Evolutionary conservation across 2,329 filamentous ascomycete genomes (phyloP), one percentile per base, ranked within the genome.

Genomic region (Hypomyces perniciosus): DNA sequence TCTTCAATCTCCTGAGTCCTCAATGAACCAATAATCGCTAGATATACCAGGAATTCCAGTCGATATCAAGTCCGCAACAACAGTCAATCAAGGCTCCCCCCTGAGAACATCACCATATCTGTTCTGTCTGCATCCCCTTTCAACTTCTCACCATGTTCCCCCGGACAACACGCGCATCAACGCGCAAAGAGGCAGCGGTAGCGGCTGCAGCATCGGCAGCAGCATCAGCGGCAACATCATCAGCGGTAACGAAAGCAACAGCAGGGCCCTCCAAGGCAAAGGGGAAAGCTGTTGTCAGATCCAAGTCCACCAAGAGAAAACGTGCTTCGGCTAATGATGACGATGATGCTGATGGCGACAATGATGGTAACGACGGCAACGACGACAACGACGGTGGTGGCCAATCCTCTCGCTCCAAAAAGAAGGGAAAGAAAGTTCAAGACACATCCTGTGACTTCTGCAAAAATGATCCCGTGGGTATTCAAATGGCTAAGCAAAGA

Each of bases 381-480:
- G 38, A 39, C 20, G 29, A 34, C 6, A 38, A 48, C 10, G 44
- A 35, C 8, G 48, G 48, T 10, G 44, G 37, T 38, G 34, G 40
- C 28, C 39, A 33, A 31, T 26, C 20, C 20, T 20, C 20, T 20
- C 20, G 20, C 20, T 20, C 4, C 26, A 34, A 26, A n/a, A 28
- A 20, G 29, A 31, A 34, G 37, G 12, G 6, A 4, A 29, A 10
- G 6, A 42, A 45, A 31, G 6, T 27, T 39, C 7, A 38, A 31
- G 9, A 46, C 9, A 45, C 27, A 28, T 20, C 35, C n/a, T 62
- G 59, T 43, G 8, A 46, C 37, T 58, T 56, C 29, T 61, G 59
- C 48, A 26, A 34, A 4, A 29, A 7, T 5, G 27, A 60, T 26
- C 46, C 48, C 4, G 13, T 8, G 1, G 54, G 56, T 2, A 12